Percentiles rank a stretch among this genome's conserved stretches.
Evolutionary conservation across 2,329 filamentous ascomycete genomes (phyloP).

Genomic region (Alternaria triticina): DNA sequence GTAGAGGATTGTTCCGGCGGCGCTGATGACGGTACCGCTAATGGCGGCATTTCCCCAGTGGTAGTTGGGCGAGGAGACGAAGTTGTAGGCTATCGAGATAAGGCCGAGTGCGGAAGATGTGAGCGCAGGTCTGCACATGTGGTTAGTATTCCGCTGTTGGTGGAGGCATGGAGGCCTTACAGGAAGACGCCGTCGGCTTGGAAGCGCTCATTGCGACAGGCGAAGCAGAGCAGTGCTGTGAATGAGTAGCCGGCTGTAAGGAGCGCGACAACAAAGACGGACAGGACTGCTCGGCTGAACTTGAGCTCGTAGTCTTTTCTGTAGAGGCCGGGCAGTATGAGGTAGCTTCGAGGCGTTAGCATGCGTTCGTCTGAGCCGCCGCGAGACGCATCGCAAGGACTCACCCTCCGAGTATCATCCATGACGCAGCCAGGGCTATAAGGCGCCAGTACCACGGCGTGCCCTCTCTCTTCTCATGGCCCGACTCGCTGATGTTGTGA

Average conservation of each 20-base stretch:
- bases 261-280: constrained; percentile 56
- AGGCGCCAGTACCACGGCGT: constrained; percentile 58
- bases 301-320: constrained; percentile 48
- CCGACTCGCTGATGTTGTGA: constrained; percentile 34
- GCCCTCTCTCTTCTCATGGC: constrained; percentile 23
- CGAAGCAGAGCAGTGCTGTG: constrained; percentile 56
- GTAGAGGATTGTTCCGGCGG: constrained; percentile 51
- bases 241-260: constrained; percentile 57
- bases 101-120: constrained; percentile 55
- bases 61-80: constrained; percentile 51
- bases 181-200: constrained; percentile 57
- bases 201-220: constrained; percentile 54
- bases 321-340: constrained; percentile 58
- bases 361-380: neutral
- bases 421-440: constrained; percentile 51
- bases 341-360: constrained; percentile 48
- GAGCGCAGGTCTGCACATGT: constrained; percentile 45
- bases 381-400: constrained; percentile 18
- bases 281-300: constrained; percentile 49
- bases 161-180: constrained; percentile 30
- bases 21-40: constrained; percentile 50
- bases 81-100: constrained; percentile 56
- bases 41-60: constrained; percentile 54
- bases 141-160: constrained; percentile 20
- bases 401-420: constrained; percentile 58